These are phyloP conservation scores for Nannizziopsis barbatae DNA, from an alignment of 2,329 filamentous ascomycete genomes.

Conservation along the genomic window DNA sequence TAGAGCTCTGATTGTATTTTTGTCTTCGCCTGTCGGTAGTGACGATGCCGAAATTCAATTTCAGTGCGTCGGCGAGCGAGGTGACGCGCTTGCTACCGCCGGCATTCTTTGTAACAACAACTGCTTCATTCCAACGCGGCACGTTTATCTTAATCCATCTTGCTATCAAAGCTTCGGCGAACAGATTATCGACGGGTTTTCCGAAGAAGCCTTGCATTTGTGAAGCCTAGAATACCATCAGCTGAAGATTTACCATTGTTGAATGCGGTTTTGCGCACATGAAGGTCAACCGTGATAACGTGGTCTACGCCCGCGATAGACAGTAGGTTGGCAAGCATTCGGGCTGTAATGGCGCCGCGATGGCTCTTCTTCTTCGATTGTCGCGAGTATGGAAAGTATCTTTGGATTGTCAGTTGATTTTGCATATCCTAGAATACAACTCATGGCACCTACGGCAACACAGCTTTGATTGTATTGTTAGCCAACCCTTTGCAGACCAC, in stretches of 20 bases:
- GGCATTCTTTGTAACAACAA: conserved; percentile 96
- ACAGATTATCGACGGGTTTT: conserved; percentile 92
- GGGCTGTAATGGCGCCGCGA: conserved; percentile 86
- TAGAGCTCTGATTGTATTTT: conserved; percentile 41
- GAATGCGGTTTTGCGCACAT: conserved; percentile 42
- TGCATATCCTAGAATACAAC: conserved; percentile 11
- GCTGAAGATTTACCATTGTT: neutral
- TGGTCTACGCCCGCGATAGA: conserved; percentile 91
- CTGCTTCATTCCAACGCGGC: conserved; percentile 71
- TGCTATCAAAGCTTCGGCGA: conserved; percentile 88
- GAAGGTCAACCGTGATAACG: conserved; percentile 92
- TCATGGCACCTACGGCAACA: conserved; percentile 36
- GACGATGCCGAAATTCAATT: conserved; percentile 95
- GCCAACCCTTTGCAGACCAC: conserved; percentile 6
- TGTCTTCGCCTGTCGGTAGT: conserved; percentile 47
- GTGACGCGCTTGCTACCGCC: conserved; percentile 96
- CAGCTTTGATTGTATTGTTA: conserved; percentile 26
- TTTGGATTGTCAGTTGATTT: conserved; percentile 29
- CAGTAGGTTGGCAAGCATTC: conserved; percentile 92
- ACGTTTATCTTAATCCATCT: conserved; percentile 92
- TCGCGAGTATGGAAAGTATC: conserved; percentile 96
- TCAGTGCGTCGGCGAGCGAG: conserved; percentile 85
- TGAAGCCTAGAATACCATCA: conserved; percentile 45
- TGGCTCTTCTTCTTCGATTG: conserved; percentile 99
- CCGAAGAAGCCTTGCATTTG: conserved; percentile 99